Conservation (phyloP, 164 flowering plant genomes). For the Malania oleifera region DNA sequence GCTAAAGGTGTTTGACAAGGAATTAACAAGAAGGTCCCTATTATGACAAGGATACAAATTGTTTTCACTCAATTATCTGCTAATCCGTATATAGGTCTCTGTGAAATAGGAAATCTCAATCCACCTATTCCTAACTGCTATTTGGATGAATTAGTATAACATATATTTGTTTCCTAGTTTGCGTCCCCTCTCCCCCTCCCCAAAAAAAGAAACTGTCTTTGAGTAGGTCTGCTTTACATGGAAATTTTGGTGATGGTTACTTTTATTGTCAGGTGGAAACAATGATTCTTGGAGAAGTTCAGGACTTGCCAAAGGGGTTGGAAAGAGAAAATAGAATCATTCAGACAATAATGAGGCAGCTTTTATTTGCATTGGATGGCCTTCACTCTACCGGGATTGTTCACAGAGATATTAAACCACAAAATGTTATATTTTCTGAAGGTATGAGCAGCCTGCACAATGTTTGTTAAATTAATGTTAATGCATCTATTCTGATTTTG, state of each 20-base stretch:
- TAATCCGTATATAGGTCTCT: no score
- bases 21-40: no score
- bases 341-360: conserved; percentile 80
- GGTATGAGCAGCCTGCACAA: conserved; percentile 33
- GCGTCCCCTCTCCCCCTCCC: no score
- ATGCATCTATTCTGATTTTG: neutral
- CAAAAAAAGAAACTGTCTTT: no score
- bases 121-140: neutral
- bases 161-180: no score
- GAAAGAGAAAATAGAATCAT: conserved; percentile 92
- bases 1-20: no score
- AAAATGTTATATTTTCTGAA: conserved; percentile 90
- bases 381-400: conserved; percentile 98
- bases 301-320: conserved; percentile 77
- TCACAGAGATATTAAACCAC: conserved; percentile 96
- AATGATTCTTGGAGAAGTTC: conserved; percentile 74
- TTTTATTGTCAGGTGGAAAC: conserved; percentile 62
- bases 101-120: no score
- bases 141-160: neutral
- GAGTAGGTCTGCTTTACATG: conserved; percentile 8
- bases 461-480: neutral
- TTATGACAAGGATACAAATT: no score
- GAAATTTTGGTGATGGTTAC: conserved; percentile 1
- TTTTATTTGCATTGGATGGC: conserved; percentile 90
- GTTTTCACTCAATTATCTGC: no score